Base-by-base conservation (phyloP, 371 early-diverging fungal genomes). In the Chytridiales sp. region DNA sequence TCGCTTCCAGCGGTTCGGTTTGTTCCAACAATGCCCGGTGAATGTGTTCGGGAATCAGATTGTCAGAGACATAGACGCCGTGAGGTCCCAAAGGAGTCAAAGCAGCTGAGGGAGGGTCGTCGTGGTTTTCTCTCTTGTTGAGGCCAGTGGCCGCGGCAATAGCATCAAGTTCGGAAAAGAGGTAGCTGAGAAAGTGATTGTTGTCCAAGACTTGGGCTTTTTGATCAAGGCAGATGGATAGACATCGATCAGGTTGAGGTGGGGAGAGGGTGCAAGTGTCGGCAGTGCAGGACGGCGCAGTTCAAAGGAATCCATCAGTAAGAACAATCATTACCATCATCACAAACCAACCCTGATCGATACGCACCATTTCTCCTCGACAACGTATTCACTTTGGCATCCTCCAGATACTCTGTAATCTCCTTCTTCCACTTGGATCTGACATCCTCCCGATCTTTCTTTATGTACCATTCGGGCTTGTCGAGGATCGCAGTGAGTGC, bases 391-490 rank as follows among this genome's bases (percentile, higher is more conserved):
- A 56, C 46, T 21, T 44, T 44, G 22, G 29, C 13, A 29, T 32
- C 58, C 4, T 9, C 17, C 11, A 46, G 26, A 22, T 47, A 29
- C 6, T 15, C 24, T n/a, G n/a, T n/a, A 44, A 38, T 8, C 38
- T 62, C 63, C 41, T 32, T 34, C 8, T 27, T 65, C 81, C 77
- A 81, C 35, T 70, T 66, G 13, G 15, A 48, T 42, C 56, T 51
- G 19, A 79, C 72, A n/a, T 46, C 55, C 0, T 55, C 59, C 27
- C 67, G 49, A 38, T 42, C 43, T 57, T 67, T 47, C 65, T 79
- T 79, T 41, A 24, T 27, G 42, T 63, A 61, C 81, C 81, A 79
- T 19, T 60, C 55, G 19, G 68, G 59, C 61, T 81, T 81, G 43
- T 59, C 64, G 47, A 76, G 75, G 21, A 81, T 72, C 30, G 46